Conservation (phyloP, 2,329 filamentous ascomycete species). For the Blumeria hordei region DNA sequence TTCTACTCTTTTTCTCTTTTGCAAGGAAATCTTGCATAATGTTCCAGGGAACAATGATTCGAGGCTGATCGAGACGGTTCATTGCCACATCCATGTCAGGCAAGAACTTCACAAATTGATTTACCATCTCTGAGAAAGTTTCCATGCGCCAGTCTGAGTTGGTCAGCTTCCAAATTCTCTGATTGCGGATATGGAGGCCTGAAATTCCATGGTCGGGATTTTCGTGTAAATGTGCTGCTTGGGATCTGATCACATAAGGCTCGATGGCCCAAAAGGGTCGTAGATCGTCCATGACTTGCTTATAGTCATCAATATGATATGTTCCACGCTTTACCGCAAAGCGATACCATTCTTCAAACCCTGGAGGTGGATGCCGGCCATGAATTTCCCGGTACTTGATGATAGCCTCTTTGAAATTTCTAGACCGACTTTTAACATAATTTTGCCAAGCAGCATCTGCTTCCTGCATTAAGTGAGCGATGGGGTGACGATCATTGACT, state of each 20-base stretch:
- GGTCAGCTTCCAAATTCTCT: conserved; percentile 15
- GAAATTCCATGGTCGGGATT: conserved; percentile 8
- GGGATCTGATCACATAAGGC: conserved; percentile 15
- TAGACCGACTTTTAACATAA: conserved; percentile 18
- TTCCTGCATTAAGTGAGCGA: conserved; percentile 12
- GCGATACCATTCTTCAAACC: conserved; percentile 35
- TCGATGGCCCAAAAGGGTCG: conserved; percentile 30
- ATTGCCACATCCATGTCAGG: conserved; percentile 44
- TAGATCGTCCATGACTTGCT: conserved; percentile 38
- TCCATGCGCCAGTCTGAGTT: conserved; percentile 19
- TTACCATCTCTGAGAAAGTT: conserved; percentile 16
- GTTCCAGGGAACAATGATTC: conserved; percentile 34
- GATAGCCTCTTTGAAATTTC: conserved; percentile 26
- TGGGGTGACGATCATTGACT: conserved; percentile 13
- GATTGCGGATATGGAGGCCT: conserved; percentile 13
- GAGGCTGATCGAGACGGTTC: conserved; percentile 38
- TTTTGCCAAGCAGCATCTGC: conserved; percentile 13
- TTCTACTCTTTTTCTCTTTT: conserved; percentile 22
- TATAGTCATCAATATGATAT: conserved; percentile 37
- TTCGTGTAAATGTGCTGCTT: conserved; percentile 20
- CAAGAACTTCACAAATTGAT: conserved; percentile 24
- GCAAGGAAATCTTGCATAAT: conserved; percentile 26
- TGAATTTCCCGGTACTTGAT: conserved; percentile 28
- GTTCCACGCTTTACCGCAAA: conserved; percentile 27
- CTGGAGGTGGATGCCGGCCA: conserved; percentile 35